These are phyloP conservation scores for Xylariaceae sp. DNA, from an alignment of 2,329 filamentous ascomycete species.

Conservation along the genomic window DNA sequence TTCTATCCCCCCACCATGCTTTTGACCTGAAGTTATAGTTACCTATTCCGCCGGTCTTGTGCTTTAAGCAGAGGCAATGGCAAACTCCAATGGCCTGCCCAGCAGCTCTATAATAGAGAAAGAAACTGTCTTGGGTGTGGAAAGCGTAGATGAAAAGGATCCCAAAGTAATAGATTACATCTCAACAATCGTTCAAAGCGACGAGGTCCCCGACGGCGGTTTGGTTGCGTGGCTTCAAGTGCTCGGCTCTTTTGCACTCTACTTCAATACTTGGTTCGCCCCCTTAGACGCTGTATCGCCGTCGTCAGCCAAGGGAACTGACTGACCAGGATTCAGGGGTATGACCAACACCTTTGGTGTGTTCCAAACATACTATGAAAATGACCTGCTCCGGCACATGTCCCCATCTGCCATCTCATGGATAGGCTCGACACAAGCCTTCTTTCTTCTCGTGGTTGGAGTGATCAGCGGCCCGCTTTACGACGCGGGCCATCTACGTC, in stretches of 20 bases:
- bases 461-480: slow-evolving; percentile 34
- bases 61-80: no score
- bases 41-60: no score
- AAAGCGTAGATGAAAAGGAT: slow-evolving; percentile 3
- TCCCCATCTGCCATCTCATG: slow-evolving; percentile 30
- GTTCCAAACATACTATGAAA: slow-evolving; percentile 39
- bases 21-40: not conserved
- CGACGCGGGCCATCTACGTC: slow-evolving; percentile 34
- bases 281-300: no score
- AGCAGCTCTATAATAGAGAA: not conserved
- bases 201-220: slow-evolving; percentile 35
- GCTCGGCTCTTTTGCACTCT: slow-evolving; percentile 38
- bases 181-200: not conserved
- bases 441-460: slow-evolving; percentile 34
- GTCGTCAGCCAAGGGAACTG: no score
- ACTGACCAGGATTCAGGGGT: slow-evolving; percentile 29
- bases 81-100: no score
- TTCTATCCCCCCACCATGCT: no score
- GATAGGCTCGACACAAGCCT: slow-evolving; percentile 36
- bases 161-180: not conserved
- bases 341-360: slow-evolving; percentile 42
- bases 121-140: not conserved
- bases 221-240: slow-evolving; percentile 42
- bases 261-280: slow-evolving; percentile 40
- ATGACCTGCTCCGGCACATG: slow-evolving; percentile 28